A percentile compares a stretch with the other conserved stretches of the same genome.
These are phyloP conservation scores for Hanseniaspora meyeri DNA, from an alignment of 805 yeast genomes.

Conservation along the genomic window DNA sequence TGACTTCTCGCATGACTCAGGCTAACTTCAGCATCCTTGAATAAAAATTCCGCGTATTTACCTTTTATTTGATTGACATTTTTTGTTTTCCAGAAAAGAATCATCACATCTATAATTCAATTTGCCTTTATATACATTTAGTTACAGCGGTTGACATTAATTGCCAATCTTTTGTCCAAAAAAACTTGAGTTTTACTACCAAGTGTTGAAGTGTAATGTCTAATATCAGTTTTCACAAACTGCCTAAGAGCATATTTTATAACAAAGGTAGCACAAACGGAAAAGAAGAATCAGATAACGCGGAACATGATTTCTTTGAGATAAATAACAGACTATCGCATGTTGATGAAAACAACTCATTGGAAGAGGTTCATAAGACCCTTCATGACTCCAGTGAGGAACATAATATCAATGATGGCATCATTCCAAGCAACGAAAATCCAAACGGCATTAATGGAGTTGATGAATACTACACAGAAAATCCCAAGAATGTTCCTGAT, in stretches of 20 bases:
- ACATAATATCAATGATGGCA: neutral
- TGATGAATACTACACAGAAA: neutral
- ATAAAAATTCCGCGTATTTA: too few relatives aligned
- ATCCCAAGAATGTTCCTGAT: conserved; percentile 1
- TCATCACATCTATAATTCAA: too few relatives aligned
- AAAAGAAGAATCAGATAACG: neutral
- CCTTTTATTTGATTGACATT: too few relatives aligned
- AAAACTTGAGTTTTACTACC: too few relatives aligned
- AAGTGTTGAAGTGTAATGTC: neutral
- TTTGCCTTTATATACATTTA: too few relatives aligned
- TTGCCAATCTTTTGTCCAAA: too few relatives aligned
- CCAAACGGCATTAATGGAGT: neutral
- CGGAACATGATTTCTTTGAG: neutral
- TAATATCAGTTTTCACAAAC: neutral
- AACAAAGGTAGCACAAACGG: neutral
- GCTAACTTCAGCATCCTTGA: too few relatives aligned
- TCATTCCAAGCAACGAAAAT: neutral
- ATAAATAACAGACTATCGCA: neutral
- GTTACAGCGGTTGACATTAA: too few relatives aligned
- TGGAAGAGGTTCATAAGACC: neutral
- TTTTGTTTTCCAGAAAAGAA: too few relatives aligned
- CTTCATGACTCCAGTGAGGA: neutral
- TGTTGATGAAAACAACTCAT: neutral
- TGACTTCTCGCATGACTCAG: too few relatives aligned
- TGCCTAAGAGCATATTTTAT: neutral